These are phyloP conservation scores for Skeletonema menzelii DNA, from an alignment of 108 stramenopile genomes.

Conservation along the genomic window DNA sequence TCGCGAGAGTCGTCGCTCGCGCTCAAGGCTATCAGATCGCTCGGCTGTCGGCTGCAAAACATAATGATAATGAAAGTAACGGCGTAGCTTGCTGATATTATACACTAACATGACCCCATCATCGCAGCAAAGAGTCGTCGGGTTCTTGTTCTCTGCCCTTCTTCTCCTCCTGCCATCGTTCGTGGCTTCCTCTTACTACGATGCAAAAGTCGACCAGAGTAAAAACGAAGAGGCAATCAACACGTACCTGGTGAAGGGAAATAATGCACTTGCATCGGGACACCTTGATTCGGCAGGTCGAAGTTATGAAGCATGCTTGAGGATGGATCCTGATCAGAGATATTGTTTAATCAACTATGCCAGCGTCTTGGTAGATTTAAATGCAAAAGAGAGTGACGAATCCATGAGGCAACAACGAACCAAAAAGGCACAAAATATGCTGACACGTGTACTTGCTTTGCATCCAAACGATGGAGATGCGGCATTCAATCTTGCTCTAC, in stretches of 20 bases:
- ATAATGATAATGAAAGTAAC: not conserved
- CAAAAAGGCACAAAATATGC: constrained; percentile 12
- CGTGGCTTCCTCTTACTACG: not conserved
- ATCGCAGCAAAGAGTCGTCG: not conserved
- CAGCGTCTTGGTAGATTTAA: constrained; percentile 32
- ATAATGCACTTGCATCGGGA: constrained; percentile 33
- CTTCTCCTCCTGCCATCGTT: not conserved
- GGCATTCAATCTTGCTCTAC: constrained; percentile 48
- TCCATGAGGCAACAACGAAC: not conserved
- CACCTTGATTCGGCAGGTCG: constrained; percentile 15
- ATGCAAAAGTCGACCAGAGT: not conserved
- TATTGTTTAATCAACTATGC: constrained; percentile 47
- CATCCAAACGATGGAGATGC: constrained; percentile 45
- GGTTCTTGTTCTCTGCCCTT: not conserved
- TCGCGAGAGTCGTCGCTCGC: too few species aligned
- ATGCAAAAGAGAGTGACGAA: constrained; percentile 4
- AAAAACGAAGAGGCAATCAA: constrained; percentile 10
- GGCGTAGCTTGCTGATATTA: not conserved
- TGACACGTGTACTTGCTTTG: constrained; percentile 16
- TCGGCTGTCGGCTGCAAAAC: too few species aligned
- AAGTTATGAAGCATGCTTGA: constrained; percentile 34
- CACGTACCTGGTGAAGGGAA: constrained; percentile 22
- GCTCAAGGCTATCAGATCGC: too few species aligned
- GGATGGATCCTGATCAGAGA: constrained; percentile 30
- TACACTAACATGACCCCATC: not conserved